These are phyloP conservation scores for Eucommia ulmoides DNA, from an alignment of 257 asterid genomes.

Conservation along the genomic window DNA sequence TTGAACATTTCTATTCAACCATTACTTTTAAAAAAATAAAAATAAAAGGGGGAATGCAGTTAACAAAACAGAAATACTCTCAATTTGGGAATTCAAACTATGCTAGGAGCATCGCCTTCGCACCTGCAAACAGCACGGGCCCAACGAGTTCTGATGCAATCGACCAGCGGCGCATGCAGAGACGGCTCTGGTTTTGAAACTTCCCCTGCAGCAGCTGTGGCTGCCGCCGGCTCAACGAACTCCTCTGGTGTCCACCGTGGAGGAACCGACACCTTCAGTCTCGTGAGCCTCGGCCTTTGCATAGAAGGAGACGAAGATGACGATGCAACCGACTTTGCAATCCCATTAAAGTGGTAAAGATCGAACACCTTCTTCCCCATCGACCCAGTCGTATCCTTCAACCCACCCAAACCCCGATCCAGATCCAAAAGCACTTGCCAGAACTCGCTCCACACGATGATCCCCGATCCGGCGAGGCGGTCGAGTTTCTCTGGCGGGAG, in stretches of 20 bases:
- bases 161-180: too few relatives aligned
- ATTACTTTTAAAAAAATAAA: too few relatives aligned
- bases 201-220: too few relatives aligned
- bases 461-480: conserved; percentile 56
- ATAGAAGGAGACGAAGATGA: conserved; percentile 37
- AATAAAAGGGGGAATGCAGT: too few relatives aligned
- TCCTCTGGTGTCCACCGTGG: conserved; percentile 98
- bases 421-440: conserved; percentile 81
- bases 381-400: conserved; percentile 73
- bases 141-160: too few relatives aligned
- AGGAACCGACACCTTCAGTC: conserved; percentile 81
- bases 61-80: too few relatives aligned
- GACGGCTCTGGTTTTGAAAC: too few relatives aligned
- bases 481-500: conserved; percentile 64
- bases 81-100: too few relatives aligned
- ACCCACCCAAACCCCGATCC: conserved; percentile 74
- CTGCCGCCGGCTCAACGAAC: too few relatives aligned
- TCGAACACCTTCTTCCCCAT: conserved; percentile 83
- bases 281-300: conserved; percentile 78
- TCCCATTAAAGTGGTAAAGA: conserved; percentile 90
- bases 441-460: conserved; percentile 91
- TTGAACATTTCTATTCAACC: too few relatives aligned
- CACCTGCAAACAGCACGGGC: too few relatives aligned
- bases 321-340: conserved; percentile 62
- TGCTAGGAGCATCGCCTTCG: too few relatives aligned